Evolutionary conservation across 139 green algal species (phyloP).

Genomic region (Closterium sp.): DNA sequence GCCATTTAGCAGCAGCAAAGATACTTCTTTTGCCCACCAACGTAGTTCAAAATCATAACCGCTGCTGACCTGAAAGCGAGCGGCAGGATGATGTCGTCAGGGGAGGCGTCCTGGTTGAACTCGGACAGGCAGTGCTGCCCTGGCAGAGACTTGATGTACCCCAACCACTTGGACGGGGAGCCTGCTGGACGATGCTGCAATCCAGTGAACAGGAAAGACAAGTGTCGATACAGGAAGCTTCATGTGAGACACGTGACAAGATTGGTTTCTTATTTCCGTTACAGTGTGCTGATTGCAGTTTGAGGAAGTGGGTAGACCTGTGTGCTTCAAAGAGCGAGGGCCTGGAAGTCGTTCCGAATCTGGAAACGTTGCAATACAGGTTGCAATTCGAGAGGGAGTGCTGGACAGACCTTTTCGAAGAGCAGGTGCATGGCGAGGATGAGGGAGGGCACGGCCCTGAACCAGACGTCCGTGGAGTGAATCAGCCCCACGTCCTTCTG

Average conservation of each 20-base stretch:
- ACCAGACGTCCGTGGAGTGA: conserved; percentile 16
- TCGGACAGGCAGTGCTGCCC: conserved; percentile 20
- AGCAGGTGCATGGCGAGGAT: conserved; percentile 42
- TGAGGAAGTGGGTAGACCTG: background rate
- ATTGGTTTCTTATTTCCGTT: background rate
- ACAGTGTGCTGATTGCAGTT: background rate
- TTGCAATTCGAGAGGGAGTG: background rate
- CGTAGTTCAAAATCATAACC: background rate
- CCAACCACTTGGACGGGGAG: conserved; percentile 10
- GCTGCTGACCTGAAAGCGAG: conserved; percentile 3
- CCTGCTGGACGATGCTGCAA: background rate
- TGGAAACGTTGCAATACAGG: no score
- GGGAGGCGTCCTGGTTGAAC: conserved; percentile 6
- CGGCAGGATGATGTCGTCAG: conserved; percentile 32
- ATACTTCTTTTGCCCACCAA: no score
- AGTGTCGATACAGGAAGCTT: background rate
- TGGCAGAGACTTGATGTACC: conserved; percentile 35
- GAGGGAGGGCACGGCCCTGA: conserved; percentile 31
- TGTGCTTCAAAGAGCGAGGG: conserved; percentile 31
- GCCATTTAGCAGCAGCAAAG: background rate
- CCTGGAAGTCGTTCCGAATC: no score
- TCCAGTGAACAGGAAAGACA: background rate
- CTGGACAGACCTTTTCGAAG: conserved; percentile 37
- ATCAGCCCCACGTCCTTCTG: conserved; percentile 40
- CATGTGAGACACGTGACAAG: background rate